phyloP scores from a whole-genome alignment of 208 protist species.

The Trichomonas gallinae region DNA sequence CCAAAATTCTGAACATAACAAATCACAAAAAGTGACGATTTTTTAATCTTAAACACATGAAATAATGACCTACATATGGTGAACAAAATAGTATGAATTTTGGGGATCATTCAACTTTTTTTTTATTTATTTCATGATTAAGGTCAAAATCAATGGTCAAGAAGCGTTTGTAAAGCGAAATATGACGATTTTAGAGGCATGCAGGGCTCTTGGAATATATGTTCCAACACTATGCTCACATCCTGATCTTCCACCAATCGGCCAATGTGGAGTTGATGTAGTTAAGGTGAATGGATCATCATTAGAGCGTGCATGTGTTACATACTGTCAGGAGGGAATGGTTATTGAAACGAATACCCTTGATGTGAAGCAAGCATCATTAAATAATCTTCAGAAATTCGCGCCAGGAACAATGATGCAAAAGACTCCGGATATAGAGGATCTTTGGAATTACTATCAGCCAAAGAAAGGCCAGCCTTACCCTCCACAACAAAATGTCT shows the following conservation, averaged over 20 bases:
- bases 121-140: background rate
- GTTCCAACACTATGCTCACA: background rate
- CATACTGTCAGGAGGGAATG: background rate
- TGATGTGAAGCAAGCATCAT: background rate
- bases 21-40: no score
- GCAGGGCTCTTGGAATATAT: background rate
- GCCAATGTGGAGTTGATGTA: background rate
- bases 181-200: background rate
- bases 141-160: background rate
- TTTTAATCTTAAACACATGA: no score
- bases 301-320: background rate
- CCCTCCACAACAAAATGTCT: constrained; percentile 25
- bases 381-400: background rate
- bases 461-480: constrained; percentile 32
- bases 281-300: background rate
- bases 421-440: constrained; percentile 18
- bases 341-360: background rate
- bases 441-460: constrained; percentile 38
- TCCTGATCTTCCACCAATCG: background rate
- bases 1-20: no score
- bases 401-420: background rate
- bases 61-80: no score
- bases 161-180: background rate
- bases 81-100: no score
- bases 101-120: background rate